These are phyloP conservation scores for Mercurialis annua DNA, from an alignment of 345 rosid species.

Conservation along the genomic window DNA sequence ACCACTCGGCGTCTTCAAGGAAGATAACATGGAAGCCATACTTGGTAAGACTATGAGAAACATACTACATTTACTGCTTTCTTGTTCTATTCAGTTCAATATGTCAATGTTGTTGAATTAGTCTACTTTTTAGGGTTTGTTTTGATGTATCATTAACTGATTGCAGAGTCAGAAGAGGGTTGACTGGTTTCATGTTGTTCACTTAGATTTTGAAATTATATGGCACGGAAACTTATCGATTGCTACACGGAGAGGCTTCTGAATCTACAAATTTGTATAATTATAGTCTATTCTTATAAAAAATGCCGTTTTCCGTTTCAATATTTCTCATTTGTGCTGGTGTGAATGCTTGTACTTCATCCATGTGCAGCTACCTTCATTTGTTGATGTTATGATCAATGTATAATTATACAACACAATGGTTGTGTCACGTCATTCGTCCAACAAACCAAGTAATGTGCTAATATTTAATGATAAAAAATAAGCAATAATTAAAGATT, in stretches of 20 bases:
- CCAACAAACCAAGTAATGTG: no score
- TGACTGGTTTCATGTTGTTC: slow-evolving; percentile 13
- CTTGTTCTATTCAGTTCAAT: not conserved
- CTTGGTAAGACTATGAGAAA: slow-evolving; percentile 38
- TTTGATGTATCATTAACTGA: slow-evolving; percentile 11
- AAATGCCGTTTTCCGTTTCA: no score
- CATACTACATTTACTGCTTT: not conserved
- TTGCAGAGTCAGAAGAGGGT: slow-evolving; percentile 55
- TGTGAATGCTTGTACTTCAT: not conserved
- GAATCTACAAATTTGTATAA: no score
- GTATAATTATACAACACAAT: no score
- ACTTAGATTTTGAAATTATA: not conserved
- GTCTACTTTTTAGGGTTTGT: not conserved
- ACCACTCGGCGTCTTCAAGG: slow-evolving; percentile 84
- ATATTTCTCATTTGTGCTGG: no score
- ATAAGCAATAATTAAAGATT: no score
- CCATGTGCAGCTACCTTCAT: not conserved
- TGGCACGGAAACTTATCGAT: not conserved
- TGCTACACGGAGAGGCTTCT: no score
- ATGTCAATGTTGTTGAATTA: not conserved
- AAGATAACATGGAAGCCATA: slow-evolving; percentile 90
- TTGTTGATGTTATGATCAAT: not conserved
- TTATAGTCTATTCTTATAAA: no score
- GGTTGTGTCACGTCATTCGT: no score
- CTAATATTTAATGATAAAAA: no score